phyloP scores from a whole-genome alignment of 306 rosid species.

The Herpetospermum pedunculosum region DNA sequence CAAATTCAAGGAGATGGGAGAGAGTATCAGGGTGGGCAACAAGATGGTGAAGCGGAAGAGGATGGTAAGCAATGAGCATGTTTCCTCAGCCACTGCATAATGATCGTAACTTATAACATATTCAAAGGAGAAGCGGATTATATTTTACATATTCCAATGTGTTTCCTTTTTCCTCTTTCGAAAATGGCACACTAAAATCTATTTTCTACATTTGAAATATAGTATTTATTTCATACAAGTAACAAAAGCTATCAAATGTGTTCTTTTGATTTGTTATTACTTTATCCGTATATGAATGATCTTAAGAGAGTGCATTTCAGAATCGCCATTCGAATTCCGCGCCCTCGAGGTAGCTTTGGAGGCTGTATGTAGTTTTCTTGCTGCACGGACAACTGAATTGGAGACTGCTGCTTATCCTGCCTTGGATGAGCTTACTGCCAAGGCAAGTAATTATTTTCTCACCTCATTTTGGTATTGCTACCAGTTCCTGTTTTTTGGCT shows the following conservation, averaged over 20 bases:
- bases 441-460: constrained; percentile 32
- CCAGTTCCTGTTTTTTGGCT: not conserved
- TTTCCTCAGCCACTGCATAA: not conserved
- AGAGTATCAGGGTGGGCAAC: constrained; percentile 29
- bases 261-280: constrained; percentile 10
- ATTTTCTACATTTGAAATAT: not conserved
- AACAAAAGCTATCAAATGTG: not conserved
- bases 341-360: constrained; percentile 94
- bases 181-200: not conserved
- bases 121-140: not conserved
- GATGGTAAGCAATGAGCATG: constrained; percentile 62
- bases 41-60: constrained; percentile 64
- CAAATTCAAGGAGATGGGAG: constrained; percentile 23
- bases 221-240: not conserved
- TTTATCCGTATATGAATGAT: constrained; percentile 16
- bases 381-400: constrained; percentile 83
- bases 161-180: constrained; percentile 6
- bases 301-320: constrained; percentile 37
- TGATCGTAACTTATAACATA: not conserved
- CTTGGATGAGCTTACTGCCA: constrained; percentile 82
- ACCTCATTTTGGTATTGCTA: constrained; percentile 7
- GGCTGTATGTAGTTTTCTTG: constrained; percentile 91
- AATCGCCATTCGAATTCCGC: constrained; percentile 93
- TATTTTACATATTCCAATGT: constrained; percentile 3
- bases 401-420: constrained; percentile 97